phyloP scores from a whole-genome alignment of 2,329 filamentous ascomycete genomes.

The Cladobotryum protrusum region DNA sequence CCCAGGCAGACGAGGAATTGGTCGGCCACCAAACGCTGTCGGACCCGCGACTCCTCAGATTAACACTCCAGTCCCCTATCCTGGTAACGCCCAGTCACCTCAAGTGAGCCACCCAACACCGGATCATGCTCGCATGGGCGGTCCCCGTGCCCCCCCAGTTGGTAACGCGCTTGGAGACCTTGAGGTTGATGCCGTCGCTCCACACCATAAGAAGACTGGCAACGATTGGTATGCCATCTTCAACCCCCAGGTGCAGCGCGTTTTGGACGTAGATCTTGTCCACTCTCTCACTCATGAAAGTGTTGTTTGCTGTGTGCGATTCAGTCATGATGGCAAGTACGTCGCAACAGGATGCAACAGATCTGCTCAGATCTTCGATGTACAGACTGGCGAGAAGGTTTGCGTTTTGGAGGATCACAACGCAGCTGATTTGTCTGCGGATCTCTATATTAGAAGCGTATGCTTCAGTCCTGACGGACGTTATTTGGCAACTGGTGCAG shows the following conservation, averaged over 20 bases:
- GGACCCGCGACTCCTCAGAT: constrained; percentile 88
- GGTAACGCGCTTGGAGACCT: constrained; percentile 72
- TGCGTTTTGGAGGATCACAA: constrained; percentile 85
- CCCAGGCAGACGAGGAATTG: constrained; percentile 66
- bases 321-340: constrained; percentile 92
- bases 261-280: constrained; percentile 87
- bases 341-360: constrained; percentile 96
- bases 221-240: constrained; percentile 96
- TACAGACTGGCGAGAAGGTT: constrained; percentile 77
- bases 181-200: constrained; percentile 77
- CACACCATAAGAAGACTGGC: constrained; percentile 81
- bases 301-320: constrained; percentile 95
- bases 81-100: constrained; percentile 74
- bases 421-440: constrained; percentile 72
- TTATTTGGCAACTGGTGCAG: constrained; percentile 89
- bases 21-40: constrained; percentile 54
- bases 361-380: constrained; percentile 99
- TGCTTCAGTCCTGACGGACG: constrained; percentile 97
- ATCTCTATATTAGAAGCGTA: constrained; percentile 94
- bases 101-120: constrained; percentile 80
- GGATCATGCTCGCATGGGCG: constrained; percentile 53
- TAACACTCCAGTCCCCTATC: constrained; percentile 79
- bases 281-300: constrained; percentile 92
- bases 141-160: constrained; percentile 44
- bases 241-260: constrained; percentile 83